Percentiles rank a stretch among this genome's conserved stretches.
Conservation (phyloP, 1,284 basidiomycete genomes). For the Leucoagaricus sp. region DNA sequence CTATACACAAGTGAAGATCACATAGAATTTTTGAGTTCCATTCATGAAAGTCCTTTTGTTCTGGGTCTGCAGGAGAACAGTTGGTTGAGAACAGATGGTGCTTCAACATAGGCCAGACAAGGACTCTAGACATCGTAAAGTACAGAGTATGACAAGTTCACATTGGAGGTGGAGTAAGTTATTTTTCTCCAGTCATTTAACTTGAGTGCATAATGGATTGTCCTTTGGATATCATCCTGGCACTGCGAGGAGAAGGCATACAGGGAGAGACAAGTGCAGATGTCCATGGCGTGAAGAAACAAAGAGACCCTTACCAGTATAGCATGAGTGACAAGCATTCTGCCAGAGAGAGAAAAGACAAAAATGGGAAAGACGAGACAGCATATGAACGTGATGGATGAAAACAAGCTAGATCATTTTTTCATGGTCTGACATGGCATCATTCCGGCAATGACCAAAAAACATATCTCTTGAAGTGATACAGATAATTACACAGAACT, state of each 20-base stretch:
- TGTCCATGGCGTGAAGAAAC: neutral
- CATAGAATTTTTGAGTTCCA: constrained; percentile 26
- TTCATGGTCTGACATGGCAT: too few species aligned
- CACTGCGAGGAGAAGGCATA: neutral
- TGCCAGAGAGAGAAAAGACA: too few species aligned
- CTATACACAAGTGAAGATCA: constrained; percentile 24
- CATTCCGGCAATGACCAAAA: too few species aligned
- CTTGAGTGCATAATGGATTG: neutral
- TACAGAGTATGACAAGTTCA: neutral
- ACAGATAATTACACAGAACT: too few species aligned
- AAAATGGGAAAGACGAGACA: too few species aligned
- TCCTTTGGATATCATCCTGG: neutral
- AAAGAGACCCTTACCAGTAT: neutral
- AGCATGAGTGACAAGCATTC: neutral
- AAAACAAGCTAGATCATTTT: too few species aligned
- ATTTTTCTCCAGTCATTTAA: neutral
- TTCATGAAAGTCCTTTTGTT: constrained; percentile 22
- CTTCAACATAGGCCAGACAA: constrained; percentile 8
- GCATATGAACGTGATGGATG: too few species aligned
- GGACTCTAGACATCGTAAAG: too few species aligned
- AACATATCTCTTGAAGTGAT: too few species aligned
- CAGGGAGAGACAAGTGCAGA: neutral
- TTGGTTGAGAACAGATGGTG: constrained; percentile 4
- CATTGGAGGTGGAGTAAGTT: neutral
- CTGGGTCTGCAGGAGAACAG: constrained; percentile 15